Evolutionary conservation across 306 rosid genomes (phyloP), one percentile per base, ranked within the genome.

Genomic region (Vicia villosa): DNA sequence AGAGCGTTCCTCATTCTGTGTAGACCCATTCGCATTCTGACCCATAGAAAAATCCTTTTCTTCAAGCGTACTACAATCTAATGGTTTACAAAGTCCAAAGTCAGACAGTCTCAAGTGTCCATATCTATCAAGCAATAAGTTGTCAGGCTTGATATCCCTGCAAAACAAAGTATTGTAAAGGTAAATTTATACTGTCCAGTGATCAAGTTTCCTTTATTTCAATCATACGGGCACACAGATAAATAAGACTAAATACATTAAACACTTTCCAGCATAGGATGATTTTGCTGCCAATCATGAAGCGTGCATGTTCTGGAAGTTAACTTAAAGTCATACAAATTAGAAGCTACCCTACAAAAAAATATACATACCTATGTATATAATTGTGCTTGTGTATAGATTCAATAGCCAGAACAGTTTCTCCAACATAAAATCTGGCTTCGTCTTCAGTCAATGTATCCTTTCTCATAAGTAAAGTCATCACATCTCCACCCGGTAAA

Each of bases 141-240:
- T 95, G 75, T 95, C 99, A 0, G 99, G 99, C 84, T 95, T 95
- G 73, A 95, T 91, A 79, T 95, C 99, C 88, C 99, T 95, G 92
- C 69, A 68, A 76, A 34, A 69, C 47, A 52, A 49, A 83, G 78
- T 60, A 72, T 61, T 69, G 57, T 45, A 59, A 46, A 51, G 78
- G 32, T 43, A 30, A 66, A 74, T 45, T 45, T 37, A 66, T 26
- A 21, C 58, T 26, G 49, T 45, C 52, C 38, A 57, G 56, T 60
- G 36, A 37, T 40, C 16, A 36, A 43, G 46, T 67, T 54, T 51
- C 34, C 56, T 78, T 45, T 63, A 63, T 37, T 56, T 63, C 45
- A 70, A 65, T 51, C 28, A 74, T 6, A 22, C 3, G 59, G 59
- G 16, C 16, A 74, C 8, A 10, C 49, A 70, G 34, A 79, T 68